phyloP scores from a whole-genome alignment of 2,329 filamentous ascomycete genomes.

The Raffaelea albimanens region DNA sequence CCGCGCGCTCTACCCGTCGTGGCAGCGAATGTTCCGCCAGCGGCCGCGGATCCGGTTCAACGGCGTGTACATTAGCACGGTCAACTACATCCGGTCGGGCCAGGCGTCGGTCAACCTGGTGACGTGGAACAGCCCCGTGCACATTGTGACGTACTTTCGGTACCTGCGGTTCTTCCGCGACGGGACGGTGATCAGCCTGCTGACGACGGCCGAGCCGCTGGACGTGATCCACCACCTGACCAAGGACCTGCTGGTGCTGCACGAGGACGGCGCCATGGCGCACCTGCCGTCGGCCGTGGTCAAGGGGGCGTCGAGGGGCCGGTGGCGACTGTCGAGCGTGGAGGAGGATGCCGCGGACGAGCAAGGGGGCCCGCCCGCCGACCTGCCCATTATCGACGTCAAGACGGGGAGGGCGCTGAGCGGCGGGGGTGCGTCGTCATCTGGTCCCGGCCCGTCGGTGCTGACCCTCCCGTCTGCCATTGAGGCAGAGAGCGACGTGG shows the following conservation, averaged over 20 bases:
- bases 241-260: conserved; percentile 52
- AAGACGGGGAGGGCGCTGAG: not conserved
- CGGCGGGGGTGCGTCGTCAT: not conserved
- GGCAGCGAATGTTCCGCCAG: conserved; percentile 64
- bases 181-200: conserved; percentile 70
- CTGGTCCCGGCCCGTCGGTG: too few species aligned
- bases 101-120: conserved; percentile 59
- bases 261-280: conserved; percentile 25
- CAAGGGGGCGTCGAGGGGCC: conserved; percentile 54
- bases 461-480: conserved; percentile 16
- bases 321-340: conserved; percentile 37
- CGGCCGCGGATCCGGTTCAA: conserved; percentile 88
- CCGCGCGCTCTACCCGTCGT: conserved; percentile 29
- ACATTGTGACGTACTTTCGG: conserved; percentile 96
- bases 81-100: conserved; percentile 86
- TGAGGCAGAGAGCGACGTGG: conserved; percentile 56
- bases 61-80: conserved; percentile 91
- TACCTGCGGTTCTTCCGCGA: conserved; percentile 94
- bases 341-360: conserved; percentile 10
- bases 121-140: conserved; percentile 74
- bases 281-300: conserved; percentile 47
- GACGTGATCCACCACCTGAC: conserved; percentile 81
- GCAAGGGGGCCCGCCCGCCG: not conserved
- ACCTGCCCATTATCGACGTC: not conserved
- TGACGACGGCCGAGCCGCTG: conserved; percentile 72